Evolutionary conservation across 2,329 filamentous ascomycete species (phyloP), one percentile per base, ranked within the genome.

Genomic region (Colletotrichum sansevieriae): DNA sequence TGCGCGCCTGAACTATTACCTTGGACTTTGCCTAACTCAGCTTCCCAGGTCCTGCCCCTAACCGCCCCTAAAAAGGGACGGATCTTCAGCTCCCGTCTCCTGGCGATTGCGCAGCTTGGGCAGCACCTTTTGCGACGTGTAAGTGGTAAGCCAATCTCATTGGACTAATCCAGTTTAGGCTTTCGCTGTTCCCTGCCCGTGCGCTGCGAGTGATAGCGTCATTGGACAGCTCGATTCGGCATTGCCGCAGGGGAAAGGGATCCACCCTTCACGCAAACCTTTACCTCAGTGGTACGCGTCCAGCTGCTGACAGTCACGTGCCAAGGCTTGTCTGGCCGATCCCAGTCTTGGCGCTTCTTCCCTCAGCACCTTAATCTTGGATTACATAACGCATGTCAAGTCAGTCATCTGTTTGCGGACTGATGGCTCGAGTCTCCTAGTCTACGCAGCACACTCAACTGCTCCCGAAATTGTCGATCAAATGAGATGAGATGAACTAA

Each of bases 271-370:
- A n/a, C n/a, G n/a, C n/a, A 25, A 25, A 25, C 43, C 43, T 46
- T 52, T 66, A 69, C 66, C 43, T 3, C 20, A n/a, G n/a, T n/a
- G n/a, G 46, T 66, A 69, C 66, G 66, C 66, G 62, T 69, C 63
- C n/a, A 49, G 55, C 35, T 60, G 55, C 62, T 54, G 55, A 65
- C 18, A 49, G 56, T 69, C 66, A 69, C 66, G 66, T 66, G 66
- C 62, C 62, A 69, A 65, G 62, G 15, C 66, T 46, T 46, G 62
- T 51, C 35, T 44, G 22, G 37, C 37, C 13, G 29, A 15, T 39
- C 13, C 22, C 10, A 5, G 51, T 33, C 59, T 64, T 46, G 59
- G 64, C 51, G 8, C 6, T 13, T 11, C 9, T n/a, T 18, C 13
- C 18, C 2, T n/a, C 10, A 6, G 25, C 59, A 39, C 60, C 11